These are phyloP conservation scores for Neocallimastix lanati DNA, from an alignment of 192 early-diverging fungal genomes.

Conservation along the genomic window DNA sequence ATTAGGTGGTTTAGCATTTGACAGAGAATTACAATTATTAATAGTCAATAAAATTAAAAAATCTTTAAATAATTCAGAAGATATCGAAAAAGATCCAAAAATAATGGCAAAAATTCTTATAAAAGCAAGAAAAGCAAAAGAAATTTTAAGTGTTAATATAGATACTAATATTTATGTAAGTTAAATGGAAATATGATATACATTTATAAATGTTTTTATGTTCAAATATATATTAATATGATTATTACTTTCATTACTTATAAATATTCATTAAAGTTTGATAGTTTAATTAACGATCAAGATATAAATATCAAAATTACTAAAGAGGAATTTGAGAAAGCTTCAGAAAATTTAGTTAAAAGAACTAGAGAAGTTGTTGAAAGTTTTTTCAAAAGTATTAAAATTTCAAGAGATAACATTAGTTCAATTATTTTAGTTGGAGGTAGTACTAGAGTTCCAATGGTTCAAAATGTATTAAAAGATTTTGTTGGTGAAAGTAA, in stretches of 20 bases:
- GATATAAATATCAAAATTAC: slow-evolving; percentile 69
- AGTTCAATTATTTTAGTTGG: slow-evolving; percentile 86
- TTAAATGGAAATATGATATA: too few species aligned
- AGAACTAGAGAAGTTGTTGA: slow-evolving; percentile 59
- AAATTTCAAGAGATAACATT: slow-evolving; percentile 37
- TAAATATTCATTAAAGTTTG: slow-evolving; percentile 18
- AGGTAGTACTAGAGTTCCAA: slow-evolving; percentile 74
- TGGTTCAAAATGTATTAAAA: slow-evolving; percentile 53
- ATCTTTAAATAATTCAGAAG: slow-evolving; percentile 8
- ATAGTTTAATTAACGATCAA: slow-evolving; percentile 64
- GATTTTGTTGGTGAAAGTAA: slow-evolving; percentile 56
- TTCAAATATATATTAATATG: too few species aligned
- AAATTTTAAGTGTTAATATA: slow-evolving; percentile 83
- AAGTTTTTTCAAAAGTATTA: slow-evolving; percentile 43
- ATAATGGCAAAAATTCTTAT: slow-evolving; percentile 77
- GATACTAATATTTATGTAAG: slow-evolving; percentile 51
- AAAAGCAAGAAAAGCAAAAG: slow-evolving; percentile 89
- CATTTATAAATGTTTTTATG: too few species aligned
- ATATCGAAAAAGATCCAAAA: slow-evolving; percentile 43
- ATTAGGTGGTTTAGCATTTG: slow-evolving; percentile 76
- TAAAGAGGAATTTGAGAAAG: slow-evolving; percentile 53
- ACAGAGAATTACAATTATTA: slow-evolving; percentile 59
- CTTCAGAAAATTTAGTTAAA: slow-evolving; percentile 37
- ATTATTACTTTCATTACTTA: too few species aligned
- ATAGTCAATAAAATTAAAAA: slow-evolving; percentile 53